These are phyloP conservation scores for Russula lepida DNA, from an alignment of 768 basidiomycete genomes.

Conservation along the genomic window DNA sequence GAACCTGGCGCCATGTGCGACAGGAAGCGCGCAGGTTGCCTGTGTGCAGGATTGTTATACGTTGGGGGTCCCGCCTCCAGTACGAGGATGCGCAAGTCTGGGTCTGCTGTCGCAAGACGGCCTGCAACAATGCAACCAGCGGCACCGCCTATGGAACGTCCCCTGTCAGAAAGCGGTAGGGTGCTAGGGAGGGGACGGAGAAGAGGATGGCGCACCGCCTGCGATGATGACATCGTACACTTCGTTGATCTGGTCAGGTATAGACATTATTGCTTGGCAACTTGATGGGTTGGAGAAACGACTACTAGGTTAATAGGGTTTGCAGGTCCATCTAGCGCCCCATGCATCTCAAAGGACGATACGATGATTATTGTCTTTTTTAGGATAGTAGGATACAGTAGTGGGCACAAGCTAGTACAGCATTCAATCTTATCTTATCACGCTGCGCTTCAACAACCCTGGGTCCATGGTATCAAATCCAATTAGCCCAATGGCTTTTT, in stretches of 20 bases:
- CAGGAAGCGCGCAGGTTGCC: slow-evolving; percentile 46
- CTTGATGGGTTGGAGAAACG: neutral
- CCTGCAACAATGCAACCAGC: slow-evolving; percentile 49
- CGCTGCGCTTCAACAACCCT: no score
- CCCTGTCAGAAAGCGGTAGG: neutral
- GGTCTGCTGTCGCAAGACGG: slow-evolving; percentile 46
- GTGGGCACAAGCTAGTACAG: no score
- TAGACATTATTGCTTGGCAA: neutral
- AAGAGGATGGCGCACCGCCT: slow-evolving; percentile 36
- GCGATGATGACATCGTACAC: slow-evolving; percentile 47
- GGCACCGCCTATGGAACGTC: slow-evolving; percentile 34
- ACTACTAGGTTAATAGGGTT: neutral
- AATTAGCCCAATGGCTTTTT: no score
- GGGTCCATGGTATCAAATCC: no score
- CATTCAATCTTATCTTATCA: no score
- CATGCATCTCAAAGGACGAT: no score
- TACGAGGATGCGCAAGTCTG: slow-evolving; percentile 48
- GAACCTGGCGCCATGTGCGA: slow-evolving; percentile 33
- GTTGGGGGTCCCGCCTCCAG: slow-evolving; percentile 53
- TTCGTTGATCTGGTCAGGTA: neutral
- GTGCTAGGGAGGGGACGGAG: no score
- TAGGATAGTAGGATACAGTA: no score
- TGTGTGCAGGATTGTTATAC: slow-evolving; percentile 37
- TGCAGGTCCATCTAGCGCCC: neutral
- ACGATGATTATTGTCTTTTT: no score